phyloP scores from a whole-genome alignment of 1,284 basidiomycete genomes.

The Cryptococcus deneoformans region DNA sequence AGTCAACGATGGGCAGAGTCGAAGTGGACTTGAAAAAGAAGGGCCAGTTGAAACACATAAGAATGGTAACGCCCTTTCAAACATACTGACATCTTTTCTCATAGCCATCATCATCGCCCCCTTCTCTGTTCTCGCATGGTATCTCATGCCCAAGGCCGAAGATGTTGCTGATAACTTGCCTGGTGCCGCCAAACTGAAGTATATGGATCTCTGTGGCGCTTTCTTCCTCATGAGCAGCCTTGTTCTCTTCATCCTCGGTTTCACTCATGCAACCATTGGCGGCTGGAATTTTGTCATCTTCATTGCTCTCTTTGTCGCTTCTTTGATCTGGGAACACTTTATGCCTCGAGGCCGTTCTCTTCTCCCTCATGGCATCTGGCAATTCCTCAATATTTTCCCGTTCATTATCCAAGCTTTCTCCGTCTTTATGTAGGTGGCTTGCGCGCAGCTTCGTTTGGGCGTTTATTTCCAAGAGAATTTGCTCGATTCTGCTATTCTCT shows the following conservation, averaged over 20 bases:
- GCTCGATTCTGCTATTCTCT: too few relatives aligned
- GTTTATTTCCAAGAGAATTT: too few relatives aligned
- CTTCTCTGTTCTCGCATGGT: slow-evolving; percentile 37
- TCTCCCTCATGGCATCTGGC: slow-evolving; percentile 40
- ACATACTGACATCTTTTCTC: too few relatives aligned
- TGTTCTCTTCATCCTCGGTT: slow-evolving; percentile 44
- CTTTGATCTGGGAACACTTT: slow-evolving; percentile 51
- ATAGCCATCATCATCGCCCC: slow-evolving; percentile 32
- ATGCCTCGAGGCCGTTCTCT: slow-evolving; percentile 35
- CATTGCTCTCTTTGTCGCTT: slow-evolving; percentile 56
- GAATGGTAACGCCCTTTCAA: too few relatives aligned
- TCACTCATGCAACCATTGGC: slow-evolving; percentile 40
- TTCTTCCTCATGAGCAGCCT: slow-evolving; percentile 34
- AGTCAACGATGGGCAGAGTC: too few relatives aligned
- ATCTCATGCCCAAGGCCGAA: slow-evolving; percentile 37
- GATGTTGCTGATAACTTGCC: slow-evolving; percentile 40
- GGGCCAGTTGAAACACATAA: too few relatives aligned
- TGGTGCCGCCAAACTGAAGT: slow-evolving; percentile 40
- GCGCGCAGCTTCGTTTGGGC: too few relatives aligned
- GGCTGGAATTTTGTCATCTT: slow-evolving; percentile 46
- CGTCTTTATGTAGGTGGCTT: too few relatives aligned
- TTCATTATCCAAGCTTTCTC: slow-evolving; percentile 19
- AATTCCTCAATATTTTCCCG: slow-evolving; percentile 41
- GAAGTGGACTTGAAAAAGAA: too few relatives aligned
- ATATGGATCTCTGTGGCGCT: slow-evolving; percentile 46